phyloP scores from a whole-genome alignment of 169 alveolate genomes.

The Babesia bigemina region DNA sequence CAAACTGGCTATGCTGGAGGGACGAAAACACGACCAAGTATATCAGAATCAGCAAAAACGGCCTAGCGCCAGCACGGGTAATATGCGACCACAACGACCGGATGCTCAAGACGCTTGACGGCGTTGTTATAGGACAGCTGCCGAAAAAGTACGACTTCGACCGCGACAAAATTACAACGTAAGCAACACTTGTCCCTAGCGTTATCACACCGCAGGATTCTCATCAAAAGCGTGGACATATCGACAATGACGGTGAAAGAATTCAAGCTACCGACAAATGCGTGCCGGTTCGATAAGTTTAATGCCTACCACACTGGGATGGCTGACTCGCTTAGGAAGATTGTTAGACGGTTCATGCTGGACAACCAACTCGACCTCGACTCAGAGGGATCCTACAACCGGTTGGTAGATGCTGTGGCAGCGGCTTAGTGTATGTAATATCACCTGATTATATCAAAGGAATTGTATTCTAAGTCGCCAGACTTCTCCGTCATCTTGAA shows the following conservation, averaged over 20 bases:
- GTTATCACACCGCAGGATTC: background rate
- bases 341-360: constrained; percentile 24
- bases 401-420: constrained; percentile 26
- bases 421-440: background rate
- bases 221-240: constrained; percentile 23
- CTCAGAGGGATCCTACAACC: constrained; percentile 29
- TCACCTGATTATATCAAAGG: constrained; percentile 42
- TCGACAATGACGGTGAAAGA: constrained; percentile 2
- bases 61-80: constrained; percentile 21
- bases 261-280: background rate
- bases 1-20: constrained; percentile 65
- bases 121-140: background rate
- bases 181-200: background rate
- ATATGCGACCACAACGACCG: constrained; percentile 3
- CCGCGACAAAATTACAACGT: constrained; percentile 31
- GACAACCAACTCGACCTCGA: constrained; percentile 25
- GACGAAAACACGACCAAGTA: constrained; percentile 37
- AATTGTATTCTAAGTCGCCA: constrained; percentile 30
- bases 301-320: background rate
- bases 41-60: background rate
- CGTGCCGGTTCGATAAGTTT: background rate
- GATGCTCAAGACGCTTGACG: constrained; percentile 21
- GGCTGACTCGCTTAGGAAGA: constrained; percentile 40
- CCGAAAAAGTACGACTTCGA: background rate
- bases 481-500: constrained; percentile 55